These are phyloP conservation scores for Calonectria henricotiae DNA, from an alignment of 2,329 filamentous ascomycete genomes.

Conservation along the genomic window DNA sequence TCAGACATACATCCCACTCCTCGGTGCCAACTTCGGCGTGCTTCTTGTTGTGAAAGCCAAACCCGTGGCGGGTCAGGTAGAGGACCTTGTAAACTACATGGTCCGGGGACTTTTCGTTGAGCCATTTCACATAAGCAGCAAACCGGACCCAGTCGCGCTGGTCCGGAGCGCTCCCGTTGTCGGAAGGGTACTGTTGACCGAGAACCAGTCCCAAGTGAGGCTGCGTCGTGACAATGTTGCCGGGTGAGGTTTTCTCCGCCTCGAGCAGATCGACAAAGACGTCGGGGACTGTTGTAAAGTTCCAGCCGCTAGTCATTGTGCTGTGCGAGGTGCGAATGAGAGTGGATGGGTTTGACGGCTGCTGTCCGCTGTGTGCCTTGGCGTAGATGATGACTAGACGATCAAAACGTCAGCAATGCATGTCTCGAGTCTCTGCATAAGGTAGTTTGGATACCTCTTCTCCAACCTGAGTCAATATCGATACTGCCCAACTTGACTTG, in stretches of 20 bases:
- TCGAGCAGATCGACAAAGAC: slow-evolving; percentile 65
- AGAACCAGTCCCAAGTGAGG: slow-evolving; percentile 71
- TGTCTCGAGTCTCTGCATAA: not conserved
- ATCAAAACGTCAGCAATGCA: not conserved
- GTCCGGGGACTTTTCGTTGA: slow-evolving; percentile 62
- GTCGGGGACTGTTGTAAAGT: slow-evolving; percentile 49
- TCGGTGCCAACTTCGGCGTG: slow-evolving; percentile 72
- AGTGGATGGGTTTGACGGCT: not conserved
- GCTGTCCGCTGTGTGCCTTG: not conserved
- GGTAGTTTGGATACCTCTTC: not conserved
- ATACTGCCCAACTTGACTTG: not conserved
- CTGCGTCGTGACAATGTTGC: slow-evolving; percentile 59
- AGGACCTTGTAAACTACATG: slow-evolving; percentile 70
- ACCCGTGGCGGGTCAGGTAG: slow-evolving; percentile 71
- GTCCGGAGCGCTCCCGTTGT: slow-evolving; percentile 50
- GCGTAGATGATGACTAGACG: not conserved
- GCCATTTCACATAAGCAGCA: slow-evolving; percentile 62
- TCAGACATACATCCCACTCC: slow-evolving; percentile 67
- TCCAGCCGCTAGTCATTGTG: slow-evolving; percentile 47
- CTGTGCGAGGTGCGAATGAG: not conserved
- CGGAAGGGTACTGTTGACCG: slow-evolving; percentile 63
- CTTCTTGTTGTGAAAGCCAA: slow-evolving; percentile 67
- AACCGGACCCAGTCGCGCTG: slow-evolving; percentile 71
- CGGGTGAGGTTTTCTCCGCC: slow-evolving; percentile 50
- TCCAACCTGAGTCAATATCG: not conserved